Conservation (phyloP, 192 early-diverging fungal species). For the Gonapodya sp. region DNA sequence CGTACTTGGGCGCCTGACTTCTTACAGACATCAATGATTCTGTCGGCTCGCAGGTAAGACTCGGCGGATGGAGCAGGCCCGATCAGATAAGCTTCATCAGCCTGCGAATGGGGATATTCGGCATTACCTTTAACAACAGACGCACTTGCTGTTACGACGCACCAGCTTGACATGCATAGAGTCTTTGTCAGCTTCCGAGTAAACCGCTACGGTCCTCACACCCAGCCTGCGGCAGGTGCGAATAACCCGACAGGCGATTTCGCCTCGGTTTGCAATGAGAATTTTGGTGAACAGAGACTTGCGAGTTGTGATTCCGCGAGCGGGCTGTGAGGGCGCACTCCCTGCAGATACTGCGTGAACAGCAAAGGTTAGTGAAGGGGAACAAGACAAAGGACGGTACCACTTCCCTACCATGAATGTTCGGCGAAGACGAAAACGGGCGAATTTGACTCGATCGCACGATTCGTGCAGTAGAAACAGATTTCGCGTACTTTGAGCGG, state of each 20-base stretch:
- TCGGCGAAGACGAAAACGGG: background rate
- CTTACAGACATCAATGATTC: conserved; percentile 71
- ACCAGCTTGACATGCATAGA: conserved; percentile 76
- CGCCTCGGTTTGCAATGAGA: conserved; percentile 89
- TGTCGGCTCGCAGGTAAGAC: conserved; percentile 70
- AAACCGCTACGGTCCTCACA: conserved; percentile 90
- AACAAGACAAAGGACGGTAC: too few species aligned
- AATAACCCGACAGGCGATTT: conserved; percentile 93
- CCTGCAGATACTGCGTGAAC: too few species aligned
- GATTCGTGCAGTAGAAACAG: background rate
- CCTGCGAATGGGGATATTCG: conserved; percentile 27
- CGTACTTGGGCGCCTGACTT: conserved; percentile 63
- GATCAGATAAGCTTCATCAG: conserved; percentile 89
- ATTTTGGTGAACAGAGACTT: conserved; percentile 92
- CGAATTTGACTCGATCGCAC: background rate
- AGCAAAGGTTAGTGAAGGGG: too few species aligned
- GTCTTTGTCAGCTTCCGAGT: conserved; percentile 80
- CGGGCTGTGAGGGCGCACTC: too few species aligned
- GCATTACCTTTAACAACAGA: background rate
- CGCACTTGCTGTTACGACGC: background rate
- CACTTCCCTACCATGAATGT: background rate
- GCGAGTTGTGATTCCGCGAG: too few species aligned
- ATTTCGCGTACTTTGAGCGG: background rate
- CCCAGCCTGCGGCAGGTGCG: conserved; percentile 77
- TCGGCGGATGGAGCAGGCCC: conserved; percentile 71